phyloP scores from a whole-genome alignment of 1,139 yeast genomes.

The Candida sp. region DNA sequence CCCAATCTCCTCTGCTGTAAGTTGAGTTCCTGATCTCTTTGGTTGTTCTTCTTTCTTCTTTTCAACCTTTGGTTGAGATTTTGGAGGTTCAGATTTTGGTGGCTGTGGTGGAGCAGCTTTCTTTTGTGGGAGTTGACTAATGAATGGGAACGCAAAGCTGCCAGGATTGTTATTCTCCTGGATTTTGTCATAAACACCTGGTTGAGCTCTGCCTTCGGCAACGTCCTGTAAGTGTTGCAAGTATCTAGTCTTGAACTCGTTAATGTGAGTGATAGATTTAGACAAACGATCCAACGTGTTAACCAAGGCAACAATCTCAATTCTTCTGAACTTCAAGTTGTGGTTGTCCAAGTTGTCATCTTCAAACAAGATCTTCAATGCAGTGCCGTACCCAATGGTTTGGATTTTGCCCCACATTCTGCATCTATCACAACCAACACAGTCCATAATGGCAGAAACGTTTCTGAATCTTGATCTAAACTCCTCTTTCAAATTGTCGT shows the following conservation, averaged over 20 bases:
- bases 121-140: slow-evolving; percentile 16
- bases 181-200: slow-evolving; percentile 44
- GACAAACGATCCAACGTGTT: slow-evolving; percentile 94
- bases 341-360: slow-evolving; percentile 52
- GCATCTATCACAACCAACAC: slow-evolving; percentile 98
- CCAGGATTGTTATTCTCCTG: slow-evolving; percentile 20
- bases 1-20: slow-evolving; percentile 10
- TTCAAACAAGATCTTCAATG: slow-evolving; percentile 88
- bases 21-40: slow-evolving; percentile 7
- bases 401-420: slow-evolving; percentile 98
- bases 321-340: slow-evolving; percentile 61
- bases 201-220: slow-evolving; percentile 40
- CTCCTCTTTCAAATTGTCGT: slow-evolving; percentile 75
- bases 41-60: slow-evolving; percentile 3
- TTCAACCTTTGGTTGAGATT: slow-evolving; percentile 1
- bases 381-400: slow-evolving; percentile 97
- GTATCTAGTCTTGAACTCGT: slow-evolving; percentile 67
- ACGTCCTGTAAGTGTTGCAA: slow-evolving; percentile 46
- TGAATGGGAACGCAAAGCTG: slow-evolving; percentile 49
- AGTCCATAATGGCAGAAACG: slow-evolving; percentile 94
- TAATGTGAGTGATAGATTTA: slow-evolving; percentile 78
- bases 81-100: slow-evolving; percentile 9
- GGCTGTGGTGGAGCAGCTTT: slow-evolving; percentile 8
- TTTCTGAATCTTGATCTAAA: slow-evolving; percentile 86
- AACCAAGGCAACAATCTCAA: slow-evolving; percentile 87